Conservation (phyloP, 768 basidiomycete genomes). For the Arthromyces matolae region DNA sequence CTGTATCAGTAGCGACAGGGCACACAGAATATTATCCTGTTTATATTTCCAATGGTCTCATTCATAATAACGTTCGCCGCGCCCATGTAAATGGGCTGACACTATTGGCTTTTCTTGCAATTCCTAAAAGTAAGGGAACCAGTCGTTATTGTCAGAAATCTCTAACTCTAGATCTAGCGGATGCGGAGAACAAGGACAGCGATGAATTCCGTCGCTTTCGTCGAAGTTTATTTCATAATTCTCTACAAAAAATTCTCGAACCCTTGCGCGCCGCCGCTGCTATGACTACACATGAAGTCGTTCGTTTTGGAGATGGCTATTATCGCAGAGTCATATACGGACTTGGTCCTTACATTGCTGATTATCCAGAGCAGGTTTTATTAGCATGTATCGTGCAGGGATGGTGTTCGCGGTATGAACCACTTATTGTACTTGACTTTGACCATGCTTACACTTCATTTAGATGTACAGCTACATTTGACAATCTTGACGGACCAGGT, state of each 20-base stretch:
- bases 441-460: constrained; percentile 13
- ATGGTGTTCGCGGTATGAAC: constrained; percentile 28
- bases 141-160: background rate
- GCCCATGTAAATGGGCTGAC: constrained; percentile 15
- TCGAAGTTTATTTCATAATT: constrained; percentile 28
- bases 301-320: constrained; percentile 27
- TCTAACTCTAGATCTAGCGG: constrained; percentile 5
- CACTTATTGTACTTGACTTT: constrained; percentile 1
- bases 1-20: constrained; percentile 22
- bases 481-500: constrained; percentile 21
- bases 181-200: constrained; percentile 11
- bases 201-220: constrained; percentile 24
- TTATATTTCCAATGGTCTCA: constrained; percentile 7
- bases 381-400: constrained; percentile 29
- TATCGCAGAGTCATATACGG: constrained; percentile 24
- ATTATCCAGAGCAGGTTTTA: constrained; percentile 35
- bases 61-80: constrained; percentile 4
- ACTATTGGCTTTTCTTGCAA: constrained; percentile 17
- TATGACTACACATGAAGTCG: constrained; percentile 27
- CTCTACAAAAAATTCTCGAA: constrained; percentile 20
- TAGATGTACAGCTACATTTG: constrained; percentile 15
- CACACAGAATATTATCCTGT: constrained; percentile 12
- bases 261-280: constrained; percentile 17
- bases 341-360: constrained; percentile 32
- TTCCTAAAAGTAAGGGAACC: constrained; percentile 23